phyloP scores from a whole-genome alignment of 257 asterid genomes.

The Plantago ovata region DNA sequence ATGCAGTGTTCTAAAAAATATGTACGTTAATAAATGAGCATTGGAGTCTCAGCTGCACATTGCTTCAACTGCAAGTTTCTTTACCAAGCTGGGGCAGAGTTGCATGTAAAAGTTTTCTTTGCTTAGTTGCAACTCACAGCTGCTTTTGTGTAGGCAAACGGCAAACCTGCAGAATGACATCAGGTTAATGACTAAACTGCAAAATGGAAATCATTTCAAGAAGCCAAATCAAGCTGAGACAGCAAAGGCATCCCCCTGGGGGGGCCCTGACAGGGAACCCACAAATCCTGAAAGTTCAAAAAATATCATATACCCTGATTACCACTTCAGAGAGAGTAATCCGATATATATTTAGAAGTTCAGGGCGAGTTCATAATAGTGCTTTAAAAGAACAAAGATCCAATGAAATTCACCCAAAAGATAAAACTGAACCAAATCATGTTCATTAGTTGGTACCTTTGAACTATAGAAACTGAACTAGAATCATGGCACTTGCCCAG shows the following conservation, averaged over 20 bases:
- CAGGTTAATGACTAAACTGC: neutral
- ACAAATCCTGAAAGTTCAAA: too few relatives aligned
- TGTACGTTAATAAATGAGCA: neutral
- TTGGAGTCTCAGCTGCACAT: conserved; percentile 29
- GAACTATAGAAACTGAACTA: conserved; percentile 36
- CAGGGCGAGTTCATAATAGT: too few relatives aligned
- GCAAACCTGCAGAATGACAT: conserved; percentile 40
- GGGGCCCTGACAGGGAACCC: too few relatives aligned
- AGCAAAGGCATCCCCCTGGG: too few relatives aligned
- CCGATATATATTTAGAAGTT: too few relatives aligned
- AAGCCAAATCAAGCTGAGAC: too few relatives aligned
- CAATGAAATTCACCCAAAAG: too few relatives aligned
- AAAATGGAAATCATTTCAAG: too few relatives aligned
- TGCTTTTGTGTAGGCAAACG: conserved; percentile 51
- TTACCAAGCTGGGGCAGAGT: conserved; percentile 39
- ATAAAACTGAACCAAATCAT: neutral
- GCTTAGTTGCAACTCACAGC: conserved; percentile 38
- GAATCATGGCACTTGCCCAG: conserved; percentile 57
- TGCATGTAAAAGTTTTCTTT: conserved; percentile 33
- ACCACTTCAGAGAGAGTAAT: too few relatives aligned
- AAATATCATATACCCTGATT: too few relatives aligned
- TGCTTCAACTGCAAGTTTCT: conserved; percentile 59
- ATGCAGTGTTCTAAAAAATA: too few relatives aligned
- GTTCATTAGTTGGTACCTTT: conserved; percentile 40
- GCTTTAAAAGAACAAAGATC: too few relatives aligned